phyloP scores from a whole-genome alignment of 495 filamentous ascomycete genomes.

The Penicillium lividum region DNA sequence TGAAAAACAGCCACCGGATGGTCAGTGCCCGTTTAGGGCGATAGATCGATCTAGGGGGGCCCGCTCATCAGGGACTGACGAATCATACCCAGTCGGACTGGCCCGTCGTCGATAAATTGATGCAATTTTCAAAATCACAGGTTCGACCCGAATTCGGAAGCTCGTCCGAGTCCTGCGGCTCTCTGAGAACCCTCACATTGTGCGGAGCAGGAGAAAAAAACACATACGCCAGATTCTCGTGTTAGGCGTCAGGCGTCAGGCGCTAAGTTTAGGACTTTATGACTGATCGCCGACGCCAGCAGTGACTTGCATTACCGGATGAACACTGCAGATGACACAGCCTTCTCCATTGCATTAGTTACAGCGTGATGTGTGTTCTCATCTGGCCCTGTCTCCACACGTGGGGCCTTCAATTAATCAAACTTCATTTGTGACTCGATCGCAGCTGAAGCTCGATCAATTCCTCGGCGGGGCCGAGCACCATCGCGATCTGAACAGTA shows the following conservation, averaged over 20 bases:
- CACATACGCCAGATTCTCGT: background rate
- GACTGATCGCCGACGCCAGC: slow-evolving; percentile 22
- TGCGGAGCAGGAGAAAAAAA: too few species aligned
- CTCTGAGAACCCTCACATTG: background rate
- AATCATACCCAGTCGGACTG: background rate
- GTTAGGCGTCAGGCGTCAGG: background rate
- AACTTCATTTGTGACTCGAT: slow-evolving; percentile 2
- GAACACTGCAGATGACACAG: slow-evolving; percentile 12
- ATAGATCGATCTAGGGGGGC: slow-evolving; percentile 10
- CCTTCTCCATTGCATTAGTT: background rate
- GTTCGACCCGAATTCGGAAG: background rate
- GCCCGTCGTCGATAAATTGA: background rate
- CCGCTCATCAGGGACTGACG: background rate
- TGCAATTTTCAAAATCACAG: background rate
- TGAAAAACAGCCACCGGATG: slow-evolving; percentile 2
- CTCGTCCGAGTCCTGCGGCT: background rate
- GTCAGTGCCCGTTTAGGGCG: slow-evolving; percentile 6
- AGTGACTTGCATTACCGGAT: slow-evolving; percentile 19
- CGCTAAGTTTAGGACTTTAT: slow-evolving; percentile 14
- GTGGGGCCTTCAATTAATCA: slow-evolving; percentile 9
- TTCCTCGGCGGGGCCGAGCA: slow-evolving; percentile 12
- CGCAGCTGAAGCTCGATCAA: slow-evolving; percentile 20
- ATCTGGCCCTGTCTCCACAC: background rate
- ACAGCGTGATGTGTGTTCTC: background rate
- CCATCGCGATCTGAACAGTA: background rate